Percentiles rank a stretch among this genome's conserved stretches.
phyloP scores from a whole-genome alignment of 2,329 filamentous ascomycete species.

The Chaetomium strumarium region DNA sequence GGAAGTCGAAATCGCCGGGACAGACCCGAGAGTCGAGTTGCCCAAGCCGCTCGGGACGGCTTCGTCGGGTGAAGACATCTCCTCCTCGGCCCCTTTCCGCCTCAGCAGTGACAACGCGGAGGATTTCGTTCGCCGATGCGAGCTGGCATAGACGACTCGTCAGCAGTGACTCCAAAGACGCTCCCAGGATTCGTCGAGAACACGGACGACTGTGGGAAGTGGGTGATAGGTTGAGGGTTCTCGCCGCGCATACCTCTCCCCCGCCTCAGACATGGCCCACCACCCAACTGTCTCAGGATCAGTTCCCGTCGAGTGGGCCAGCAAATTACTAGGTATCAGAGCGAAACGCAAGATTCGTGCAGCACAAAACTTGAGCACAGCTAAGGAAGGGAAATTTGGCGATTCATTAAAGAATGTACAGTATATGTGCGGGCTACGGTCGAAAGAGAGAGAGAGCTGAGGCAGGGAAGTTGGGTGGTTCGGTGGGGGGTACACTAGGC shows the following conservation, averaged over 20 bases:
- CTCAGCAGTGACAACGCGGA: conserved; percentile 49
- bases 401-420: background rate
- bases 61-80: conserved; percentile 43
- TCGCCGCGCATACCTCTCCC: conserved; percentile 20
- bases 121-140: conserved; percentile 51
- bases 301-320: background rate
- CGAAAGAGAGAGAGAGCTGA: background rate
- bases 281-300: background rate
- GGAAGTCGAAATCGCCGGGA: conserved; percentile 29
- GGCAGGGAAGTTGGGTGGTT: conserved; percentile 1
- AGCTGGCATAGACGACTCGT: conserved; percentile 9
- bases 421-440: background rate
- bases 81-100: conserved; percentile 46
- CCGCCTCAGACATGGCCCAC: conserved; percentile 21
- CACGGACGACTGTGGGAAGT: background rate
- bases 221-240: background rate
- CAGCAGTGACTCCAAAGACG: background rate
- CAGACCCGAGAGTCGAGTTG: conserved; percentile 31
- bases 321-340: background rate
- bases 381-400: background rate
- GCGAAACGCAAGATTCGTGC: background rate
- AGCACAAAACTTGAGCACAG: background rate
- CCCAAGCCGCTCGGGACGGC: conserved; percentile 24
- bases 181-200: too few species aligned
- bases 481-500: background rate